These are phyloP conservation scores for Candida labiduridarum DNA, from an alignment of 1,139 yeast species.

Conservation along the genomic window DNA sequence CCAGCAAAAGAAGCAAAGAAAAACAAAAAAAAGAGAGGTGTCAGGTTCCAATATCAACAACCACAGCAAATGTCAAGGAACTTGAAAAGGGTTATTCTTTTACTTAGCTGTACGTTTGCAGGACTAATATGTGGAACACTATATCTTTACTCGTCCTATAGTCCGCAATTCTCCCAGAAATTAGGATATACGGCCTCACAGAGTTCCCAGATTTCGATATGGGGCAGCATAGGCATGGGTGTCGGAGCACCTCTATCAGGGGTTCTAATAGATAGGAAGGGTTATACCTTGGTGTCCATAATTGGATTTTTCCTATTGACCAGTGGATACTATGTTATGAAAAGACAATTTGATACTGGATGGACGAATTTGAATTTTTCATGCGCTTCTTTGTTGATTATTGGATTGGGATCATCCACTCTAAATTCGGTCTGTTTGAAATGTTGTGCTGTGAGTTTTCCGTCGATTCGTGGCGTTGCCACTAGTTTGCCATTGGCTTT, in stretches of 20 bases:
- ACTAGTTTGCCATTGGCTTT: conserved; percentile 61
- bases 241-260: conserved; percentile 63
- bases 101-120: conserved; percentile 49
- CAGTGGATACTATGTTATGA: conserved; percentile 49
- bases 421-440: conserved; percentile 56
- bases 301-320: conserved; percentile 48
- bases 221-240: conserved; percentile 63
- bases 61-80: conserved; percentile 24
- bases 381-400: conserved; percentile 38
- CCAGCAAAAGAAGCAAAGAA: neutral
- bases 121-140: conserved; percentile 65
- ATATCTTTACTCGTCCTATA: conserved; percentile 61
- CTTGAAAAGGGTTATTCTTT: conserved; percentile 34
- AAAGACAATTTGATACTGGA: conserved; percentile 42
- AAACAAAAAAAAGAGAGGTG: neutral
- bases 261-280: conserved; percentile 54
- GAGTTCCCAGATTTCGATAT: conserved; percentile 56
- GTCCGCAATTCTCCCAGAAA: conserved; percentile 62
- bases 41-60: neutral
- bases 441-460: conserved; percentile 60
- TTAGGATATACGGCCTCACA: conserved; percentile 56
- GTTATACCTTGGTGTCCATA: conserved; percentile 47
- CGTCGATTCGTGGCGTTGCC: conserved; percentile 59
- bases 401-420: conserved; percentile 60
- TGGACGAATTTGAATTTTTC: conserved; percentile 36